A percentile compares a stretch with the other conserved stretches of the same genome.
phyloP scores from a whole-genome alignment of 441 rosid species.

The Gossypium gossypioides region DNA sequence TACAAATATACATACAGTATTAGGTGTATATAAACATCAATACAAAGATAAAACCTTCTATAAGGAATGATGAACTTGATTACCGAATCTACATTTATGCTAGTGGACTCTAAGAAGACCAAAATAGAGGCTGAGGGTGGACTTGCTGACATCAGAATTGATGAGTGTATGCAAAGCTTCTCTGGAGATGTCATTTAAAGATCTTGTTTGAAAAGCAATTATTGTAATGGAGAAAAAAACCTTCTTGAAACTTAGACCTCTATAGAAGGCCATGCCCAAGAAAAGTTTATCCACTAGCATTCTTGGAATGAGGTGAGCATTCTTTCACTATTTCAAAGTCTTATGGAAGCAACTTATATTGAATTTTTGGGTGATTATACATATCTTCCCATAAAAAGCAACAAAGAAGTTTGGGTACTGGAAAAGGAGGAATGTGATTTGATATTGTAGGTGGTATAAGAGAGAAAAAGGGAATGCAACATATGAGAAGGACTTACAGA shows the following conservation, averaged over 20 bases:
- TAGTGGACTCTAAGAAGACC: conserved; percentile 32
- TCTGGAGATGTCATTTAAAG: conserved; percentile 47
- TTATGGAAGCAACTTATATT: neutral
- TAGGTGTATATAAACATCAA: too few relatives aligned
- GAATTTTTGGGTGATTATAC: neutral
- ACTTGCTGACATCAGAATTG: conserved; percentile 29
- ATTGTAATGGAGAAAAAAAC: conserved; percentile 31
- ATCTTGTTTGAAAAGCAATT: conserved; percentile 45
- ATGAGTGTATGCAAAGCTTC: conserved; percentile 31
- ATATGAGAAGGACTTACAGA: conserved; percentile 8
- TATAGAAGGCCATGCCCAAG: conserved; percentile 33
- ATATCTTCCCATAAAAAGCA: conserved; percentile 27
- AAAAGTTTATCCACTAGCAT: conserved; percentile 25
- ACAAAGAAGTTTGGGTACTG: conserved; percentile 33
- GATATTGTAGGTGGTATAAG: conserved; percentile 31
- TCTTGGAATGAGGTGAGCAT: conserved; percentile 30
- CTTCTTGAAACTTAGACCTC: conserved; percentile 33
- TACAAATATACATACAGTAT: too few relatives aligned
- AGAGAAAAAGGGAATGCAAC: conserved; percentile 13
- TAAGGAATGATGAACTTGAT: conserved; percentile 34
- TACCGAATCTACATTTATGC: conserved; percentile 22
- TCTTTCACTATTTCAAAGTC: neutral
- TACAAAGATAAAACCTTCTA: neutral
- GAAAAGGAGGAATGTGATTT: conserved; percentile 31
- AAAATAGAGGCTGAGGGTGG: conserved; percentile 24